Conservation (phyloP, 495 filamentous ascomycete genomes). For the Echria macrotheca region DNA sequence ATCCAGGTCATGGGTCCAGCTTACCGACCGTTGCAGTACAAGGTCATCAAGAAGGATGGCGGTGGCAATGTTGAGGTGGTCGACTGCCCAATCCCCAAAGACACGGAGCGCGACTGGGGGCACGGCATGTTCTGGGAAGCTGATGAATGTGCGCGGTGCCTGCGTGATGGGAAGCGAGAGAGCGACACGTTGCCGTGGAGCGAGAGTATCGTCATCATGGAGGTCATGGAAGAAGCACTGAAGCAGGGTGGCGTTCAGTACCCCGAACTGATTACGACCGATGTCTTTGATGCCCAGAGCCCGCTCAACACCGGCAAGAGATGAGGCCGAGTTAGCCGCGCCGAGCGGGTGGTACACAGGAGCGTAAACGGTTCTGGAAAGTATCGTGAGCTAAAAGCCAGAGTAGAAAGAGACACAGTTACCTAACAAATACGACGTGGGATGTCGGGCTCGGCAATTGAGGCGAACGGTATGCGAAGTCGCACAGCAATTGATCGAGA, state of each 20-base stretch:
- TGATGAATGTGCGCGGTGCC: slow-evolving; percentile 78
- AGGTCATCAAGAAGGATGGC: slow-evolving; percentile 47
- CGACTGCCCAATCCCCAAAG: slow-evolving; percentile 57
- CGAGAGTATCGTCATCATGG: slow-evolving; percentile 90
- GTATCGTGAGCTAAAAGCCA: not conserved
- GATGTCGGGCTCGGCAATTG: not conserved
- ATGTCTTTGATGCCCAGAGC: slow-evolving; percentile 57
- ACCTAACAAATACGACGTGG: not conserved
- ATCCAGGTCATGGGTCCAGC: slow-evolving; percentile 74
- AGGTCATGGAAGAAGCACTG: slow-evolving; percentile 86
- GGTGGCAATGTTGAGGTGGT: slow-evolving; percentile 49
- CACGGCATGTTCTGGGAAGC: slow-evolving; percentile 95
- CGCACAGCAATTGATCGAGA: slow-evolving; percentile 1
- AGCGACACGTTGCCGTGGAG: slow-evolving; percentile 67
- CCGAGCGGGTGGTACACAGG: slow-evolving; percentile 1
- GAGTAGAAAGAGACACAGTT: not conserved
- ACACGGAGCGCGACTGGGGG: slow-evolving; percentile 48
- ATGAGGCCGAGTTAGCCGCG: slow-evolving; percentile 16
- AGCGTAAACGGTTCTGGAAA: not conserved
- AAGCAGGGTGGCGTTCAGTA: slow-evolving; percentile 71
- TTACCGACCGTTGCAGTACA: slow-evolving; percentile 64
- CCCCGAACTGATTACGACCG: slow-evolving; percentile 75
- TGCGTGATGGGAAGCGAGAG: slow-evolving; percentile 77
- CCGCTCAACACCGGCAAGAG: slow-evolving; percentile 44
- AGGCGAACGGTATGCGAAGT: slow-evolving; percentile 3